These are phyloP conservation scores for Sicyos edulis DNA, from an alignment of 306 rosid species.

Conservation along the genomic window DNA sequence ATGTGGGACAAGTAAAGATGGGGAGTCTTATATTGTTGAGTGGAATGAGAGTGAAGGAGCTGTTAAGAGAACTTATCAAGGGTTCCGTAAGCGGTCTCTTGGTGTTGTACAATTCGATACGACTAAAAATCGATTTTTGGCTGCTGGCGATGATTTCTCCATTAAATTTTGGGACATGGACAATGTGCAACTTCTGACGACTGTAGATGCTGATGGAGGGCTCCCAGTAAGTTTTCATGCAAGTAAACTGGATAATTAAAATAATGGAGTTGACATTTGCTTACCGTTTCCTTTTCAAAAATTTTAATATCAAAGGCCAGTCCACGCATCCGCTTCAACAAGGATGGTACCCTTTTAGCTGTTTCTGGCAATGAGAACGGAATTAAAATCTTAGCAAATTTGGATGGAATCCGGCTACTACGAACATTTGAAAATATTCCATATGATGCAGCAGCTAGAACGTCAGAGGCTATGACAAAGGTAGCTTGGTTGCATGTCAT, in stretches of 20 bases:
- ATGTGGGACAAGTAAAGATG: constrained; percentile 90
- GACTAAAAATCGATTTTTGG: constrained; percentile 81
- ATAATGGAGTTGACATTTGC: constrained; percentile 16
- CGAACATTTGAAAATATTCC: constrained; percentile 65
- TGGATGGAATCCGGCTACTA: constrained; percentile 55
- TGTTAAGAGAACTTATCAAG: constrained; percentile 83
- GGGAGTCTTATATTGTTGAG: constrained; percentile 90
- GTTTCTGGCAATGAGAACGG: constrained; percentile 86
- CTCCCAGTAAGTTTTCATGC: constrained; percentile 63
- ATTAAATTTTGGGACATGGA: constrained; percentile 99
- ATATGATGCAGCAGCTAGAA: constrained; percentile 60
- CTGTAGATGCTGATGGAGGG: constrained; percentile 93
- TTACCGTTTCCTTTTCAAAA: constrained; percentile 24
- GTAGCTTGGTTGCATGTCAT: constrained; percentile 32
- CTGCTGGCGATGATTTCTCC: constrained; percentile 91
- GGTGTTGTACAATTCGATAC: constrained; percentile 93
- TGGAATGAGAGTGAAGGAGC: constrained; percentile 98
- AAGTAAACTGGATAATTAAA: constrained; percentile 16
- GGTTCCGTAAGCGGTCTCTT: constrained; percentile 80
- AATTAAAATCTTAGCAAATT: constrained; percentile 74
- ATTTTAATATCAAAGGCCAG: constrained; percentile 59
- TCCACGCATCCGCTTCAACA: constrained; percentile 94
- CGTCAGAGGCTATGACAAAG: constrained; percentile 75
- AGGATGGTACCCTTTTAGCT: constrained; percentile 90
- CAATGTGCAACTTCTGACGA: constrained; percentile 61